These are phyloP conservation scores for Letharia columbiana DNA, from an alignment of 495 filamentous ascomycete species.

Conservation along the genomic window DNA sequence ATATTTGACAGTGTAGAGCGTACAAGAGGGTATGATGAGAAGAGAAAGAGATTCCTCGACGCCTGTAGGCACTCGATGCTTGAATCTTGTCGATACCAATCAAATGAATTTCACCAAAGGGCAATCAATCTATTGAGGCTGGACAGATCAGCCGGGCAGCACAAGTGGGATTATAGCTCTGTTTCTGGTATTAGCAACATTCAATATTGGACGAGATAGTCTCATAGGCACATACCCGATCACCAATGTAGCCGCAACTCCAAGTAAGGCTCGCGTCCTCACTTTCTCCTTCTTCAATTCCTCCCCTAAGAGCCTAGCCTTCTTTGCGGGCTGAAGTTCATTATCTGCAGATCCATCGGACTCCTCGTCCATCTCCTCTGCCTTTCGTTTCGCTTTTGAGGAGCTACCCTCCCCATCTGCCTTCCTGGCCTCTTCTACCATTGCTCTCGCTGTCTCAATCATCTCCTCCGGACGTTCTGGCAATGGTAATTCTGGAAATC, in stretches of 20 bases:
- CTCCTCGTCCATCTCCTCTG: constrained; percentile 55
- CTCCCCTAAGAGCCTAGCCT: constrained; percentile 59
- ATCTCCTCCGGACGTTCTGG: constrained; percentile 68
- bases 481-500: constrained; percentile 57
- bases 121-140: constrained; percentile 6
- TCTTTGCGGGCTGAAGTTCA: constrained; percentile 54
- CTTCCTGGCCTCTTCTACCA: constrained; percentile 74
- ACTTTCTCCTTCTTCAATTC: constrained; percentile 77
- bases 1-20: constrained; percentile 8
- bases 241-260: constrained; percentile 73
- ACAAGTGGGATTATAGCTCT: constrained; percentile 49
- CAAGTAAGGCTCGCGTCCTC: constrained; percentile 71
- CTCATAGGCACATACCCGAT: constrained; percentile 62
- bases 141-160: constrained; percentile 20
- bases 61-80: constrained; percentile 3
- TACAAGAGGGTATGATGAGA: constrained; percentile 15
- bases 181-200: constrained; percentile 16
- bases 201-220: neutral
- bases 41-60: neutral
- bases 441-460: constrained; percentile 77
- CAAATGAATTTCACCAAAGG: neutral
- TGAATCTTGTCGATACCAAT: neutral
- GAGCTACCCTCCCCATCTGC: constrained; percentile 35
- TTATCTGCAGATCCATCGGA: constrained; percentile 45
- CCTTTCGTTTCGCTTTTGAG: constrained; percentile 66